Evolutionary conservation across 345 rosid genomes (phyloP).

Genomic region (Aquilaria sinensis): DNA sequence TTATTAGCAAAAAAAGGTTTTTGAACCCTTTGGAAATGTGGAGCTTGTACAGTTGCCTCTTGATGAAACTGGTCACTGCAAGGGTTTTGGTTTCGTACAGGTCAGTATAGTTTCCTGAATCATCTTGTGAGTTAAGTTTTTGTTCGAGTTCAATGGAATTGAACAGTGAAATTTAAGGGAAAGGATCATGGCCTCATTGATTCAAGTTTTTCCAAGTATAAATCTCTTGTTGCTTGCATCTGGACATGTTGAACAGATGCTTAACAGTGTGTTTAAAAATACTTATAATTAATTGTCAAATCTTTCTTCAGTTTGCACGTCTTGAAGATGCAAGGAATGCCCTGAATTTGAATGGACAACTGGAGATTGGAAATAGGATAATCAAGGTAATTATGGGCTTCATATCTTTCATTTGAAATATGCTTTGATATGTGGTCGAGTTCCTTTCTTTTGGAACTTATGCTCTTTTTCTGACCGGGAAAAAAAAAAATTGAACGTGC

Average conservation of each 20-base stretch:
- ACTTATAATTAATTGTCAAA: slow-evolving; percentile 4
- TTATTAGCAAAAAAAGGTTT: slow-evolving; percentile 47
- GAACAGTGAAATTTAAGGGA: neutral
- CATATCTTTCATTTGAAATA: neutral
- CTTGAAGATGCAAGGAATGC: slow-evolving; percentile 97
- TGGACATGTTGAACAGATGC: slow-evolving; percentile 3
- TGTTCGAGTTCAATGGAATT: neutral
- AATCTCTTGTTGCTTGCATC: neutral
- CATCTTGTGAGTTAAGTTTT: slow-evolving; percentile 6
- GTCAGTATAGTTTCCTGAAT: slow-evolving; percentile 29
- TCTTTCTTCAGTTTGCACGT: slow-evolving; percentile 60
- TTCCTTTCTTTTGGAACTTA: neutral
- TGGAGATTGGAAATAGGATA: slow-evolving; percentile 85
- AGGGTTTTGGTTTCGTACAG: slow-evolving; percentile 98
- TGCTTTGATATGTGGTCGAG: neutral
- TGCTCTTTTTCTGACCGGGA: neutral
- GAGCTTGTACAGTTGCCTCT: slow-evolving; percentile 95
- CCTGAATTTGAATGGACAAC: slow-evolving; percentile 75
- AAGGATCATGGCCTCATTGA: neutral
- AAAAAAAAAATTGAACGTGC: no score
- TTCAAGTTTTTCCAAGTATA: neutral
- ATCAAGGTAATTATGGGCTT: slow-evolving; percentile 53
- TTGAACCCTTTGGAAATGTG: slow-evolving; percentile 89
- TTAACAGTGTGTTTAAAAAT: neutral
- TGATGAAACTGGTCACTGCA: slow-evolving; percentile 83